A percentile compares a stretch with the other conserved stretches of the same genome.
These are phyloP conservation scores for Solanum hybrid DNA, from an alignment of 305 asterid genomes.

Conservation along the genomic window DNA sequence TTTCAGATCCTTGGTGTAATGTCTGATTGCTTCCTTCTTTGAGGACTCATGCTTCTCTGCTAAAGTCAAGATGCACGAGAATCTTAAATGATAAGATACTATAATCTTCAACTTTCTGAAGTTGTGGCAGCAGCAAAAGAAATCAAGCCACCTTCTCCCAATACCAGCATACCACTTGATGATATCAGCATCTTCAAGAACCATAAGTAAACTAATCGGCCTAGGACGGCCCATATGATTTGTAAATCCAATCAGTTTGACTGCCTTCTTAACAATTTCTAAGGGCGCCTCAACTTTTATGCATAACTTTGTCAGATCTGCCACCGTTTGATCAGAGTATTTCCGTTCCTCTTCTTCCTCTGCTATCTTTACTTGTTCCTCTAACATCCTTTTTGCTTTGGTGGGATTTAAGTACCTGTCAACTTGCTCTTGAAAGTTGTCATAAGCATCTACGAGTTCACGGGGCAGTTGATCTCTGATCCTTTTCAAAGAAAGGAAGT, in stretches of 20 bases:
- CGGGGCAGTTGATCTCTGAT: conserved; percentile 67
- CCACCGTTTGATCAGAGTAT: conserved; percentile 53
- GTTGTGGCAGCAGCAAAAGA: conserved; percentile 76
- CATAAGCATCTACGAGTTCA: conserved; percentile 68
- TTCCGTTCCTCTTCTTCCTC: conserved; percentile 64
- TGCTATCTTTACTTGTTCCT: conserved; percentile 38
- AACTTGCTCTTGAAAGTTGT: conserved; percentile 61
- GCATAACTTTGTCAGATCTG: conserved; percentile 55
- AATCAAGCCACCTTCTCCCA: conserved; percentile 79
- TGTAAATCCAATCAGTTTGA: conserved; percentile 61
- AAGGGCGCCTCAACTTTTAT: conserved; percentile 75
- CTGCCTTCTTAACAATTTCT: conserved; percentile 49
- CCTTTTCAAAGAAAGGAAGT: conserved; percentile 59
- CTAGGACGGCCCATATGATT: conserved; percentile 93
- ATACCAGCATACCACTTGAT: conserved; percentile 88
- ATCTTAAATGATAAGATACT: conserved; percentile 70
- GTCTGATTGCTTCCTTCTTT: conserved; percentile 57
- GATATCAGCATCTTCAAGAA: conserved; percentile 71
- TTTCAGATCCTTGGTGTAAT: conserved; percentile 73
- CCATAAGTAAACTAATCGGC: conserved; percentile 60
- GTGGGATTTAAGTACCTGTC: conserved; percentile 61
- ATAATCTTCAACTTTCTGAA: conserved; percentile 54
- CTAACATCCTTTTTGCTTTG: conserved; percentile 50
- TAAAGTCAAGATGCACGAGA: conserved; percentile 74
- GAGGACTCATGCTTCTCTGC: conserved; percentile 89